phyloP scores from a whole-genome alignment of 148 eudicot species.

The Pouteria glomerata region DNA sequence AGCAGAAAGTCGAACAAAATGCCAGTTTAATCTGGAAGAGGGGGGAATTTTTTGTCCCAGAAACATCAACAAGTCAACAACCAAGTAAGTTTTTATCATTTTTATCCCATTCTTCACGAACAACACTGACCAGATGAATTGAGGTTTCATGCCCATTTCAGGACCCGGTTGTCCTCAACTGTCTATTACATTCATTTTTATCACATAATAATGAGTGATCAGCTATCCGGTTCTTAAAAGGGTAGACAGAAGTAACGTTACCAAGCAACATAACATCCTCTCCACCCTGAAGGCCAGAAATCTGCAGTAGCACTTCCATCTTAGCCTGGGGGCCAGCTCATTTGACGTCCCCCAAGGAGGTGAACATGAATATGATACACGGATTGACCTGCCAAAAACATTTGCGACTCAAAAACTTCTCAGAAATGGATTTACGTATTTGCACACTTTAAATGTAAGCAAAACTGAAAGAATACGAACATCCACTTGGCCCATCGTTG shows the following conservation, averaged over 20 bases:
- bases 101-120: too few relatives aligned
- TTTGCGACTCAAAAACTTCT: slow-evolving; percentile 4
- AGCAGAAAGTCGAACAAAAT: too few relatives aligned
- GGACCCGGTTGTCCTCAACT: background rate
- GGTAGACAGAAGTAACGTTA: background rate
- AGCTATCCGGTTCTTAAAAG: background rate
- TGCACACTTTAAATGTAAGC: background rate
- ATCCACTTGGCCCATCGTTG: slow-evolving; percentile 86
- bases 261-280: background rate
- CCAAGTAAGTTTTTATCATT: too few relatives aligned
- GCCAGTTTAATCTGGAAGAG: too few relatives aligned
- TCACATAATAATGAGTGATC: background rate
- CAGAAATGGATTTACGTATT: background rate
- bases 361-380: slow-evolving; percentile 88
- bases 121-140: background rate
- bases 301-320: background rate
- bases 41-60: too few relatives aligned
- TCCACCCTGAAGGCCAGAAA: background rate
- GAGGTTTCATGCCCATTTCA: background rate
- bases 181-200: background rate
- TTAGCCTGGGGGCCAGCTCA: slow-evolving; percentile 98
- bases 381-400: slow-evolving; percentile 67
- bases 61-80: too few relatives aligned
- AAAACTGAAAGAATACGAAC: slow-evolving; percentile 34
- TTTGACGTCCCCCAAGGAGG: slow-evolving; percentile 90